phyloP scores from a whole-genome alignment of 805 yeast species.

The Ogataea minuta region DNA sequence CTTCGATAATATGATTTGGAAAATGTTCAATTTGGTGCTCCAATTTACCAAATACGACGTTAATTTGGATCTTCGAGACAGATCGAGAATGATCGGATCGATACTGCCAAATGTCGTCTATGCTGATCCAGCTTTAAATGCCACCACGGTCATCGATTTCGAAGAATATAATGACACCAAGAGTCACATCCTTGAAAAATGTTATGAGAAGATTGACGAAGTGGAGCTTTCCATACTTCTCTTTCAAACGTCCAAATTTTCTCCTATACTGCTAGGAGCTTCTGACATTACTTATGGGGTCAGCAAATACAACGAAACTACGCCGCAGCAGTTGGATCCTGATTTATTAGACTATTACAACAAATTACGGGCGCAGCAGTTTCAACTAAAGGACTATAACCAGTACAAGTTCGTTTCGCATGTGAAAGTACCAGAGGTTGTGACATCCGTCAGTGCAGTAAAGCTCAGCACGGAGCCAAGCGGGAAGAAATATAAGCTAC shows the following conservation, averaged over 20 bases:
- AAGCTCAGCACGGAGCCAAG: constrained; percentile 5
- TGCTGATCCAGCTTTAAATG: constrained; percentile 30
- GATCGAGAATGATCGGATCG: constrained; percentile 71
- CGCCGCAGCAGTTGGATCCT: constrained; percentile 21
- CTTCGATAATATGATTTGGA: constrained; percentile 38
- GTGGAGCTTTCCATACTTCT: constrained; percentile 31
- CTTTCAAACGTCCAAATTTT: constrained; percentile 30
- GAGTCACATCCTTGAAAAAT: constrained; percentile 13
- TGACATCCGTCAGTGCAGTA: not conserved
- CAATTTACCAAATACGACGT: constrained; percentile 71
- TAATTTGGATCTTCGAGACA: constrained; percentile 75
- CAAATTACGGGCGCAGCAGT: constrained; percentile 32
- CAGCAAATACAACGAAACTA: constrained; percentile 16
- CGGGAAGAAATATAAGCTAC: constrained; percentile 52
- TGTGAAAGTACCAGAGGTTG: not conserved
- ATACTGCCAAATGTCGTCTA: constrained; percentile 47
- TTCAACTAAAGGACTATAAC: constrained; percentile 40
- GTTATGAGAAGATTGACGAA: constrained; percentile 23
- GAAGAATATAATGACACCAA: constrained; percentile 16
- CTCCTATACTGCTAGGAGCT: constrained; percentile 14
- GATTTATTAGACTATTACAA: constrained; percentile 27
- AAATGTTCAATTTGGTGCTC: constrained; percentile 60
- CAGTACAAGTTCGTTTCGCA: constrained; percentile 30
- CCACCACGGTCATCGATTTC: constrained; percentile 20
- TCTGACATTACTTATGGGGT: constrained; percentile 1